A percentile compares a stretch with the other conserved stretches of the same genome.
phyloP scores from a whole-genome alignment of 768 basidiomycete species.

The Russula brevipes region DNA sequence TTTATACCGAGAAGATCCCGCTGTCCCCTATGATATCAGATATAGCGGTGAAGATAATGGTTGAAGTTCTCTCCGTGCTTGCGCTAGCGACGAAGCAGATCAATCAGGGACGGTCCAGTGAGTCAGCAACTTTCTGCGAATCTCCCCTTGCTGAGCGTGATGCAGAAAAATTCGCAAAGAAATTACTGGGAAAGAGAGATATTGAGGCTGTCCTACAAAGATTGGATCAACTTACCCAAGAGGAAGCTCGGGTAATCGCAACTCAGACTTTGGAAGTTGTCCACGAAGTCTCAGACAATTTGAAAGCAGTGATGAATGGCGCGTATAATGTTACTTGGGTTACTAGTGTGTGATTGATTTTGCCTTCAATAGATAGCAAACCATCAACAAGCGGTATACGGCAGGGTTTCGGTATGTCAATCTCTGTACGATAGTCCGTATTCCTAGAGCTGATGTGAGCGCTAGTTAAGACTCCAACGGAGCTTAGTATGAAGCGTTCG shows the following conservation, averaged over 20 bases:
- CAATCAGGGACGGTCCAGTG: neutral
- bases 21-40: too few relatives aligned
- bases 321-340: neutral
- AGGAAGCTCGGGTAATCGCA: neutral
- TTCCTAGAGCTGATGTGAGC: too few relatives aligned
- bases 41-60: too few relatives aligned
- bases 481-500: neutral
- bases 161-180: neutral
- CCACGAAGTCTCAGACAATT: neutral
- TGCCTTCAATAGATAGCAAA: neutral
- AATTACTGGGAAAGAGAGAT: neutral
- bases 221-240: neutral
- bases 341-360: too few relatives aligned
- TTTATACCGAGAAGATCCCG: too few relatives aligned
- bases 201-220: neutral
- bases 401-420: neutral
- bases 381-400: neutral
- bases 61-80: neutral
- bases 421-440: too few relatives aligned
- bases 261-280: neutral
- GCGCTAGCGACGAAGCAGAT: neutral
- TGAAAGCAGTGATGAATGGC: neutral
- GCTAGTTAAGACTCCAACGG: neutral
- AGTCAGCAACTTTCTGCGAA: neutral
- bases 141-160: neutral